Evolutionary conservation across 257 asterid genomes (phyloP).

Genomic region (Solanum raphanifolium): DNA sequence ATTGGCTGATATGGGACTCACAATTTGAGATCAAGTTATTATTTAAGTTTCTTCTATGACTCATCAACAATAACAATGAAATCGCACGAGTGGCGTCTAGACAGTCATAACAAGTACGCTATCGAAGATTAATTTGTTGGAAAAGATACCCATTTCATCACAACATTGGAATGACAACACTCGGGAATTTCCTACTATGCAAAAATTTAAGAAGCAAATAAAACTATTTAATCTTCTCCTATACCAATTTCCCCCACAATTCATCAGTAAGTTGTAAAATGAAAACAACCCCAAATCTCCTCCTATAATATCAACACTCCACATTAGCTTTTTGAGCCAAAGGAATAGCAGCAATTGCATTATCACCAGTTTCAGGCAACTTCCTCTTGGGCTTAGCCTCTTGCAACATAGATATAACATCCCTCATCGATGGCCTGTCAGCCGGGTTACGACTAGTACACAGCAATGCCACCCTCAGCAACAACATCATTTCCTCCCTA

Average conservation of each 20-base stretch:
- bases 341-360: constrained; percentile 8
- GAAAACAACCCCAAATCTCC: not conserved
- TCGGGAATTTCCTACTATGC: not conserved
- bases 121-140: not conserved
- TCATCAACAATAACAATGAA: not conserved
- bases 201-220: not conserved
- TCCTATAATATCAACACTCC: constrained; percentile 34
- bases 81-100: rapidly evolving
- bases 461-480: constrained; percentile 72
- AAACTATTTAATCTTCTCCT: constrained; percentile 16
- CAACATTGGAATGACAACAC: not conserved
- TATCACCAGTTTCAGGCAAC: constrained; percentile 13
- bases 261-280: not conserved
- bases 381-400: constrained; percentile 77
- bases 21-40: not conserved
- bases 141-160: not conserved
- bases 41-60: not conserved
- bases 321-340: constrained; percentile 25
- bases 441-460: constrained; percentile 83
- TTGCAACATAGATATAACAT: constrained; percentile 75
- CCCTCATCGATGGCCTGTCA: constrained; percentile 91
- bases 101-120: not conserved
- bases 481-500: constrained; percentile 77
- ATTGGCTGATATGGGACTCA: not conserved
- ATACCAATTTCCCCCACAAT: constrained; percentile 53